A percentile compares a stretch with the other conserved stretches of the same genome.
Evolutionary conservation across 2,329 filamentous ascomycete species (phyloP).

Genomic region (Neocatenulostroma microsporum): DNA sequence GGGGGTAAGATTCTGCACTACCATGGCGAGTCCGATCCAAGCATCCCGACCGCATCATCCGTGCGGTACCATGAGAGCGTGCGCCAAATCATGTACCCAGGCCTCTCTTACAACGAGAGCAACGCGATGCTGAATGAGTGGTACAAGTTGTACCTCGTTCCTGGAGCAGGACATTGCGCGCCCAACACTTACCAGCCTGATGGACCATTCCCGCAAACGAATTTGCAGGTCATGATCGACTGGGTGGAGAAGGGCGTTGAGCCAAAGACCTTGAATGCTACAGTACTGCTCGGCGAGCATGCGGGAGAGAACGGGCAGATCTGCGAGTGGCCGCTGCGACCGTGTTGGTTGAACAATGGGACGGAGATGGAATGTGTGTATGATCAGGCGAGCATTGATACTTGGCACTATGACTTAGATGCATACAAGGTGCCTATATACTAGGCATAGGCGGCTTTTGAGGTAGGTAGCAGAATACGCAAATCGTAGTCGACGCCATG

Average conservation of each 20-base stretch:
- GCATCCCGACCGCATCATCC: constrained; percentile 47
- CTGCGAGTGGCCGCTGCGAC: constrained; percentile 15
- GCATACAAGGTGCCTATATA: constrained; percentile 37
- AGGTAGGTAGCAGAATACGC: too few relatives aligned
- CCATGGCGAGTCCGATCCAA: constrained; percentile 51
- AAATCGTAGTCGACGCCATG: too few relatives aligned
- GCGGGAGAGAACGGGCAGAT: constrained; percentile 12
- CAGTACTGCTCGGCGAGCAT: constrained; percentile 12
- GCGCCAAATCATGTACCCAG: constrained; percentile 43
- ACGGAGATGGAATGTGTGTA: constrained; percentile 32
- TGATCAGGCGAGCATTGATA: constrained; percentile 34
- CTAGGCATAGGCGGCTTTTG: too few relatives aligned
- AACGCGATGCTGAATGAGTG: too few relatives aligned
- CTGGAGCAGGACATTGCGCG: too few relatives aligned
- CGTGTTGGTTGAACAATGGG: constrained; percentile 22
- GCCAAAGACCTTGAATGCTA: constrained; percentile 11
- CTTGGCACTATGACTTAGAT: constrained; percentile 38
- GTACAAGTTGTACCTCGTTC: too few relatives aligned
- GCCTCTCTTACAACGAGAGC: constrained; percentile 33
- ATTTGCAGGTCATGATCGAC: constrained; percentile 35
- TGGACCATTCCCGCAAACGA: constrained; percentile 39
- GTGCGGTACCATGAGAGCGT: constrained; percentile 51
- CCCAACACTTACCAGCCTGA: too few relatives aligned
- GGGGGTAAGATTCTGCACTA: constrained; percentile 53
- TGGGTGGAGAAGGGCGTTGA: constrained; percentile 15